These are phyloP conservation scores for Globisporangium parvum DNA, from an alignment of 352 stramenopile species.

Conservation along the genomic window DNA sequence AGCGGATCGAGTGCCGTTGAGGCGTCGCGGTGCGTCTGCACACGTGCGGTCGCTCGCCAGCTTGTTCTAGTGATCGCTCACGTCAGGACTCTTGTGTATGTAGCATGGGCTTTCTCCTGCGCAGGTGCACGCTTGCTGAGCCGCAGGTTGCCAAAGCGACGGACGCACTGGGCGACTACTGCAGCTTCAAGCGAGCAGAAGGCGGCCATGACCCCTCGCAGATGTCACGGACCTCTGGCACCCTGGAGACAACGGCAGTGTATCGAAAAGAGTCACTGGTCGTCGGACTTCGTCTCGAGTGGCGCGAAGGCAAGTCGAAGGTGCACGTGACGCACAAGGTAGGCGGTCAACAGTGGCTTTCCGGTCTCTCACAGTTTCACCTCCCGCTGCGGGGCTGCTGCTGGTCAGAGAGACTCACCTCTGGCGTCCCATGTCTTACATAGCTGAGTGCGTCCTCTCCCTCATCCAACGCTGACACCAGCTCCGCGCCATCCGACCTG, in stretches of 20 bases:
- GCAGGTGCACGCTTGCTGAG: constrained; percentile 44
- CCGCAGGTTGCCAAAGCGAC: constrained; percentile 31
- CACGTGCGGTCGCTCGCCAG: neutral
- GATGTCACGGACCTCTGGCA: too few species aligned
- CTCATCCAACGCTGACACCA: neutral
- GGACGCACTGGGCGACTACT: constrained; percentile 42
- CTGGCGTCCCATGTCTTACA: too few species aligned
- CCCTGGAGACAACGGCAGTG: neutral
- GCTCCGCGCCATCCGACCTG: too few species aligned
- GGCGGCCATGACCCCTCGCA: too few species aligned
- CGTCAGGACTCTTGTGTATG: neutral
- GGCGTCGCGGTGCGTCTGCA: constrained; percentile 4
- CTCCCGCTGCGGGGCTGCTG: neutral
- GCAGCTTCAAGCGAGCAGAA: constrained; percentile 43
- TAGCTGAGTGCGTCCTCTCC: neutral
- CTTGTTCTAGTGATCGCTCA: neutral
- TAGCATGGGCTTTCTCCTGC: constrained; percentile 35
- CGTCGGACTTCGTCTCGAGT: constrained; percentile 58
- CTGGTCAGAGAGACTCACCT: too few species aligned
- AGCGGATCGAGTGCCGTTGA: neutral
- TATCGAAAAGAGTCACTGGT: constrained; percentile 39
- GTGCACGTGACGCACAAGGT: constrained; percentile 62
- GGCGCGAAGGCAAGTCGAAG: constrained; percentile 56
- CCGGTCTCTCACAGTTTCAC: neutral
- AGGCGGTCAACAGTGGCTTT: neutral